Evolutionary conservation across 2,329 filamentous ascomycete genomes (phyloP).

Genomic region (Trichoderma gracile): DNA sequence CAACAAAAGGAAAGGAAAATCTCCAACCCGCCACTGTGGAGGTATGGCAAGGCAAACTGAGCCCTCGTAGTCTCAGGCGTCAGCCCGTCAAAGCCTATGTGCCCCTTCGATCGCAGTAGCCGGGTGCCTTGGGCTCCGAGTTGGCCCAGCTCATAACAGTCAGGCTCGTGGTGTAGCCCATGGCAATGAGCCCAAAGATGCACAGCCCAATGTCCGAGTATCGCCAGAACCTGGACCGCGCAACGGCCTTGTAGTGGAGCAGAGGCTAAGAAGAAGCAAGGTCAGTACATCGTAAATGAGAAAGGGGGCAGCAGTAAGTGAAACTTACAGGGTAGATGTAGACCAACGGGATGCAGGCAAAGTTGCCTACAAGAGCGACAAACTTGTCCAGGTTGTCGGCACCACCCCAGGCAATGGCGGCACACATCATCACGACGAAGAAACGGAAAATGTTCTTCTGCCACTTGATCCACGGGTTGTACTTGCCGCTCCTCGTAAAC

Average conservation of each 20-base stretch:
- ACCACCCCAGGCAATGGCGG: constrained; percentile 85
- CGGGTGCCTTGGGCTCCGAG: constrained; percentile 51
- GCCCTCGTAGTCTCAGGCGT: not conserved
- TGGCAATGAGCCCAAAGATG: constrained; percentile 79
- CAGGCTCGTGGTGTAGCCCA: constrained; percentile 86
- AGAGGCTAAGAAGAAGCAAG: constrained; percentile 64
- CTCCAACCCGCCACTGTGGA: constrained; percentile 9
- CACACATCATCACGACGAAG: constrained; percentile 83
- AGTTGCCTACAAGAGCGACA: constrained; percentile 92
- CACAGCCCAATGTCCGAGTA: constrained; percentile 73
- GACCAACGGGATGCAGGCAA: constrained; percentile 94
- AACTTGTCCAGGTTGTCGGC: constrained; percentile 96
- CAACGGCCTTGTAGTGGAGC: constrained; percentile 82
- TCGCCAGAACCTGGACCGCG: constrained; percentile 66
- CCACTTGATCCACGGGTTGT: constrained; percentile 99
- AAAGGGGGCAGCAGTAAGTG: not conserved
- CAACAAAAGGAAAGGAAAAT: not conserved
- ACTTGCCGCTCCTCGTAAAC: constrained; percentile 93
- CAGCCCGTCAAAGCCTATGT: not conserved
- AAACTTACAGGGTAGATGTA: constrained; percentile 92
- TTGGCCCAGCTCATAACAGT: constrained; percentile 85
- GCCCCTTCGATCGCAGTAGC: constrained; percentile 54
- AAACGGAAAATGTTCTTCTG: constrained; percentile 98
- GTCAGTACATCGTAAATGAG: constrained; percentile 36
- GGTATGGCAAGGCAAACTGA: not conserved